Conservation (phyloP, 352 stramenopile species). For the Globisporangium barbulae region DNA sequence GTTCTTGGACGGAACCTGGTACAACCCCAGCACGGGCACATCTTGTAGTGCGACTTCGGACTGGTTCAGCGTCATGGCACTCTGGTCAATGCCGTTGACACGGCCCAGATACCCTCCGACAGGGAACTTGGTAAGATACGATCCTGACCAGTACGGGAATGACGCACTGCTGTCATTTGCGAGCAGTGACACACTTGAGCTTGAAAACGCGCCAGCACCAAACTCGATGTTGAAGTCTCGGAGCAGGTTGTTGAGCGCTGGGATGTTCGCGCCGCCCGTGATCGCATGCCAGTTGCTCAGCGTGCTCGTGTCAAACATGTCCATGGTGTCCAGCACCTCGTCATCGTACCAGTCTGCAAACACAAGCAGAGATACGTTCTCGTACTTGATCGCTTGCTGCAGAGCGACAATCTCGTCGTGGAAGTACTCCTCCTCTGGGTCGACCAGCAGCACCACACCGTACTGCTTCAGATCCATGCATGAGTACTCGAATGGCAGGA, state of each 20-base stretch:
- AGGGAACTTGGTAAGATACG: conserved; percentile 63
- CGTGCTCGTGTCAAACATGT: conserved; percentile 83
- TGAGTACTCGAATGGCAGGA: conserved; percentile 75
- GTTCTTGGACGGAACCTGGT: conserved; percentile 52
- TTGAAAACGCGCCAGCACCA: conserved; percentile 53
- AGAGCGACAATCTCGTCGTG: conserved; percentile 57
- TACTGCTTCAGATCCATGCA: conserved; percentile 70
- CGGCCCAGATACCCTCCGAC: conserved; percentile 61
- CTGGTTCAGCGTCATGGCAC: conserved; percentile 44
- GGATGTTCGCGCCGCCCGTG: conserved; percentile 74
- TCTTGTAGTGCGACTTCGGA: conserved; percentile 28
- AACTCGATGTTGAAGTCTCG: conserved; percentile 67
- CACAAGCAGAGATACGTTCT: conserved; percentile 67
- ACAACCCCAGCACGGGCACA: conserved; percentile 63
- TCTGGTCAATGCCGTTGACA: conserved; percentile 56
- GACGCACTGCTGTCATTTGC: conserved; percentile 21
- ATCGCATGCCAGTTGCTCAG: conserved; percentile 77
- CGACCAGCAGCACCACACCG: conserved; percentile 73
- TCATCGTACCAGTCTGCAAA: conserved; percentile 84
- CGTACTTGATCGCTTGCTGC: conserved; percentile 55
- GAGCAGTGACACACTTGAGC: conserved; percentile 40
- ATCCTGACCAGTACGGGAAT: conserved; percentile 65
- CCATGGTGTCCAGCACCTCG: conserved; percentile 47
- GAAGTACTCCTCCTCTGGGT: conserved; percentile 82
- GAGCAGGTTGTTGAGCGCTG: conserved; percentile 65